A percentile compares a stretch with the other conserved stretches of the same genome.
Conservation (phyloP, 441 rosid species). For the Codiaeum variegatum region DNA sequence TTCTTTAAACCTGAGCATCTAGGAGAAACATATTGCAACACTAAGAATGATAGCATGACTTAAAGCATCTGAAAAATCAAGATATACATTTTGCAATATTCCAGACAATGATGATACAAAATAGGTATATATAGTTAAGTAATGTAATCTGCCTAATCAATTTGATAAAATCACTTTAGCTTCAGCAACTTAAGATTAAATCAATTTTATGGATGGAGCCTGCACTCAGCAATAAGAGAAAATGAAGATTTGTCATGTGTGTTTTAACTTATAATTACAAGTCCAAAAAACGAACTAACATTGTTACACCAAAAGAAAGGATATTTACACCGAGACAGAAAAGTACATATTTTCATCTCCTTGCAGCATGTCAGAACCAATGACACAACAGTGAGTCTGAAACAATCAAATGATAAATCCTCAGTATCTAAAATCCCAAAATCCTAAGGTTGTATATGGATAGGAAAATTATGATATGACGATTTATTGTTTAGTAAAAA, state of each 20-base stretch:
- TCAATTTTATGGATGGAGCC: not conserved
- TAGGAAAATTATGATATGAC: not conserved
- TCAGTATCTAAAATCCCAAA: not conserved
- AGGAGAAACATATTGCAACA: slow-evolving; percentile 40
- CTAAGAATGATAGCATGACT: slow-evolving; percentile 27
- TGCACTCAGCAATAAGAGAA: not conserved
- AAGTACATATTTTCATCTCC: not conserved
- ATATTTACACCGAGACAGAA: not conserved
- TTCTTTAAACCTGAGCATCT: slow-evolving; percentile 91
- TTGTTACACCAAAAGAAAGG: not conserved
- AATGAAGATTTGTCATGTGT: not conserved
- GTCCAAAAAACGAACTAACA: not conserved
- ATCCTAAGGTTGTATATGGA: not conserved
- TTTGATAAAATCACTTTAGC: not conserved
- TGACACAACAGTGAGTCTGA: not conserved
- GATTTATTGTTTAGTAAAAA: not conserved
- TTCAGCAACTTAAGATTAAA: not conserved
- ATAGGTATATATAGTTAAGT: not conserved
- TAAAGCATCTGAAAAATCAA: not conserved
- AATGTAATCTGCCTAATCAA: slow-evolving; percentile 2
- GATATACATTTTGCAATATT: not conserved
- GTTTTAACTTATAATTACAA: not conserved
- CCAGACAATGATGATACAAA: not conserved
- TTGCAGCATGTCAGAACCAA: not conserved
- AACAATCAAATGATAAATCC: not conserved